Base-by-base conservation (phyloP, 345 rosid species). In the Lumnitzera littorea region DNA sequence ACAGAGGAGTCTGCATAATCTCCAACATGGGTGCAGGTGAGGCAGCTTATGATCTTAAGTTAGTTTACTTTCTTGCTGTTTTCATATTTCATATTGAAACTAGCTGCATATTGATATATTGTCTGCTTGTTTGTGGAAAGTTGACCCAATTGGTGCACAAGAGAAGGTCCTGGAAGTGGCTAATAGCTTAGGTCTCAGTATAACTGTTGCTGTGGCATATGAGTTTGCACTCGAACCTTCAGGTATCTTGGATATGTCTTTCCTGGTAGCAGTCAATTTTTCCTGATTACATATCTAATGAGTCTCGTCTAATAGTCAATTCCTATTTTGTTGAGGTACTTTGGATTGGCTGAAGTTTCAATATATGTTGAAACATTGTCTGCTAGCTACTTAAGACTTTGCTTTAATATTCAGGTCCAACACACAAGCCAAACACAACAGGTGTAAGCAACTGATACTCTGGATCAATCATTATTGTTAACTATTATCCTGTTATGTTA, bases 1-100 rank as follows among this genome's bases (percentile, higher is more conserved):
- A 80, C 64, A 88, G 75, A 62, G 89, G 89, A 66, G 79, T 70
- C 50, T 82, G 96, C 76, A 76, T 91, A 20, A 82, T 91, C 58
- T 82, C 92, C 67, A 91, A 91, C 80, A 91, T 89, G 98, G 98
- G 98, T 63, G 92, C 96, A 69, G 79, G 98, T 89, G 79, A 64
- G 82, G 53, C 43, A 59, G 47, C 54, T 48, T 60, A 3, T 13
- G 10, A 58, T 36, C 47, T 60, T 14, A 6, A 49, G 5, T 24
- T 50, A 14, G 20, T 53, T 5, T 53, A 5, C 24, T 62, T 62
- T 62, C 17, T 24, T 14, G 10, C 12, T 25, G 24, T 53, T 51
- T 53, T 23, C 11, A 23, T 53, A 31, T 53, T 25, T 25, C 56
- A 24, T 23, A 14, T 23, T 53, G 4, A 17, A 23, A 15, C 52